phyloP scores from a whole-genome alignment of 2,329 filamentous ascomycete genomes.

The Pseudocercospora ulei region DNA sequence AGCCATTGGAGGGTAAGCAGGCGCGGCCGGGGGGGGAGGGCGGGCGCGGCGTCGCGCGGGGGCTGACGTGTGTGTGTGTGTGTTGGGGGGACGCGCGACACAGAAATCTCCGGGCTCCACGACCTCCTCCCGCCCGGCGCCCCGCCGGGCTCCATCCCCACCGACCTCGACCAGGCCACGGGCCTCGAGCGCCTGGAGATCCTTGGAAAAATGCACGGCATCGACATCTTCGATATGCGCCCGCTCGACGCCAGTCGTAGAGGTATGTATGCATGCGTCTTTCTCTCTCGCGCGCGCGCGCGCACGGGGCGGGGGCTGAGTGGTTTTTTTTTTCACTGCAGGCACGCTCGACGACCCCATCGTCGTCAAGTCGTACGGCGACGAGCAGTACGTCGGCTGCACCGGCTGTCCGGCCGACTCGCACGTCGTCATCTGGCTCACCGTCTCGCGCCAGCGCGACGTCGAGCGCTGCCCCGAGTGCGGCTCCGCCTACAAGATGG shows the following conservation, averaged over 20 bases:
- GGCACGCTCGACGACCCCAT: conserved; percentile 87
- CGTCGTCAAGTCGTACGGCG: conserved; percentile 77
- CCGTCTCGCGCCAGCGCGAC: conserved; percentile 77
- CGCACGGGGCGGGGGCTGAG: conserved; percentile 3
- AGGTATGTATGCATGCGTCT: conserved; percentile 55
- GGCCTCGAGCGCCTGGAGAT: conserved; percentile 98
- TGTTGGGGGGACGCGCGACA: no score
- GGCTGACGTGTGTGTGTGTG: conserved; percentile 14
- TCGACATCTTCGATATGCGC: conserved; percentile 97
- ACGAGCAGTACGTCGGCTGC: conserved; percentile 95
- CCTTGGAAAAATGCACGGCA: conserved; percentile 96
- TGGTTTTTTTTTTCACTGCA: conserved; percentile 37
- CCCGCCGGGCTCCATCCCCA: conserved; percentile 70
- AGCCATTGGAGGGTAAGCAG: conserved; percentile 40
- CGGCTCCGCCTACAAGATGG: conserved; percentile 94
- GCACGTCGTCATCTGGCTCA: conserved; percentile 82
- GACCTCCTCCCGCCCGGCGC: conserved; percentile 83
- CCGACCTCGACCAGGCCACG: conserved; percentile 89
- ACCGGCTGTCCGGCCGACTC: conserved; percentile 89
- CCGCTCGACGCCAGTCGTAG: conserved; percentile 82
- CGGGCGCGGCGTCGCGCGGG: conserved; percentile 2
- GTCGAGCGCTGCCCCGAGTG: conserved; percentile 94
- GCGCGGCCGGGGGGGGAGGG: neutral
- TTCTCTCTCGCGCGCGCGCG: no score
- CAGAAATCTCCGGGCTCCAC: conserved; percentile 72